These are phyloP conservation scores for Cordia subcordata DNA, from an alignment of 257 asterid genomes.

Conservation along the genomic window DNA sequence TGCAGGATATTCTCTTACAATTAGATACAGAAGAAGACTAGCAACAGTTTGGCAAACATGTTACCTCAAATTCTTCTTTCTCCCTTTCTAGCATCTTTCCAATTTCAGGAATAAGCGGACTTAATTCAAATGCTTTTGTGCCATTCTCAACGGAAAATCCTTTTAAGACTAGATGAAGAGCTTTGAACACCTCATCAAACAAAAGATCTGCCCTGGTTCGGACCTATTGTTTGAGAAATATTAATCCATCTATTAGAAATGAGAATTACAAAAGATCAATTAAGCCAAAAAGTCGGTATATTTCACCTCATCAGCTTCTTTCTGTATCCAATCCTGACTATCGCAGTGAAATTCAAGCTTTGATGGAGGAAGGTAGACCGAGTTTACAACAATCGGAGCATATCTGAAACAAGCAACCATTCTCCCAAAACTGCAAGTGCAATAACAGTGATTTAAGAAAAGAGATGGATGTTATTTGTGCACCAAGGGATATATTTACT, in stretches of 20 bases:
- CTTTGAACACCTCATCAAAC: conserved; percentile 53
- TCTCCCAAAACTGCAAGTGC: conserved; percentile 62
- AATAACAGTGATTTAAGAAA: conserved; percentile 10
- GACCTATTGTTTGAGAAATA: conserved; percentile 37
- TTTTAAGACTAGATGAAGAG: conserved; percentile 41
- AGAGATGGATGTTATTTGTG: conserved; percentile 5
- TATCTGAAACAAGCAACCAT: conserved; percentile 79
- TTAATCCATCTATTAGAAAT: conserved; percentile 8
- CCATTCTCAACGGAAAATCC: conserved; percentile 26
- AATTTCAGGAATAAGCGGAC: conserved; percentile 46
- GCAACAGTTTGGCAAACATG: no score
- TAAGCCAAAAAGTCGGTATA: conserved; percentile 8
- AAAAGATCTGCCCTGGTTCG: conserved; percentile 39
- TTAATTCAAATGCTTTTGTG: conserved; percentile 28
- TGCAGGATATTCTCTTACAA: no score
- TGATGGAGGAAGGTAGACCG: conserved; percentile 76
- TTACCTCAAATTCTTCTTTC: conserved; percentile 67
- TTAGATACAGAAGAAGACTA: no score
- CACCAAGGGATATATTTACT: neutral
- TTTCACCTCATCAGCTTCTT: conserved; percentile 63
- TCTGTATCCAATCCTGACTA: conserved; percentile 63
- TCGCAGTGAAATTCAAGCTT: conserved; percentile 61
- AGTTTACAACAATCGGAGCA: conserved; percentile 69
- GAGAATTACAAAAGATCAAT: conserved; percentile 14
- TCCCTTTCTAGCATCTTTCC: conserved; percentile 53